Evolutionary conservation across 2,329 filamentous ascomycete species (phyloP), one percentile per base, ranked within the genome.

Genomic region (Tolypocladium cylindrosporum): DNA sequence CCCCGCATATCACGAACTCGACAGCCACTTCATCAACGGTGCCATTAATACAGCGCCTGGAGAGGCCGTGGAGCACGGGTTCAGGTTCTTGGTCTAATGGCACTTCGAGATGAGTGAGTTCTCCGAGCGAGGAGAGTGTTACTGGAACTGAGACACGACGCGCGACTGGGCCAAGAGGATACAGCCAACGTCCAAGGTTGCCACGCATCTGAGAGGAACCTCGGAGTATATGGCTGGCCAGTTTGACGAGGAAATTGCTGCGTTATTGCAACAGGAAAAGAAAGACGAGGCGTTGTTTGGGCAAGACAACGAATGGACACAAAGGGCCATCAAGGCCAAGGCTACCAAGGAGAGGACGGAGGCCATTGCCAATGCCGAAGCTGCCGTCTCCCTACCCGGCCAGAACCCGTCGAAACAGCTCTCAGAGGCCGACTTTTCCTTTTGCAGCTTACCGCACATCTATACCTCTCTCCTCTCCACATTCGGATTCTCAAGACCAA

Each of bases 221-320:
- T 85, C 89, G 66, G 86, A 89, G 40, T 99, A 99, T 69, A 93
- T 99, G 87, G 70, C 77, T 14, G 79, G 84, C 56, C 89, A 97
- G 68, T 93, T 87, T 65, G 85, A 95, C 61, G 76, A 83, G 42
- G 93, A 97, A 69, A 86, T 96, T 41, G 76, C 82, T 45, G 86
- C 90, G 21, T 76, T 99, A 27, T 76, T 84, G 60, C 79, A 79
- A 61, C 91, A 96, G 74, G 91, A 91, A 66, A 85, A 86, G 63
- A 91, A 96, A 71, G 94, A 99, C 68, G 90, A 97, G 73, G 76
- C 94, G 40, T 82, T 97, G 71, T 99, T 96, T 73, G 92, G 80
- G 8, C 91, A 97, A 66, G 92, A 96, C 61, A 88, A 86, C n/a
- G 90, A 93, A 64, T 97, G 92, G 92, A 90, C 90, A 1, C 85